These are phyloP conservation scores for Colletotrichum godetiae DNA, from an alignment of 2,329 filamentous ascomycete species.

Conservation along the genomic window DNA sequence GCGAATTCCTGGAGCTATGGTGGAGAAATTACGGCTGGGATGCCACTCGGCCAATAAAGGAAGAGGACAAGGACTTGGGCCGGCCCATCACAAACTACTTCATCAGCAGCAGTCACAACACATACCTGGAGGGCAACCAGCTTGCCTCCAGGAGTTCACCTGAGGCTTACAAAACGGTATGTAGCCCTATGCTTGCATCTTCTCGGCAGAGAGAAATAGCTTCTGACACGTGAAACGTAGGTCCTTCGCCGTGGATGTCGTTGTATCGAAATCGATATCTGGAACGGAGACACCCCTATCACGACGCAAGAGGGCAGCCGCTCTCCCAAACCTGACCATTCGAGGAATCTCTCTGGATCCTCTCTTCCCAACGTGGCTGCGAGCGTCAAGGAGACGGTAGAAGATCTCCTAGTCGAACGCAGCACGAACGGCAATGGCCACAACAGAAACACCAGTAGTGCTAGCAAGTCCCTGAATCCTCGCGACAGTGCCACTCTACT, in stretches of 20 bases:
- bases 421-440: slow-evolving; percentile 41
- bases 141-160: slow-evolving; percentile 81
- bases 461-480: slow-evolving; percentile 44
- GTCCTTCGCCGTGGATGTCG: slow-evolving; percentile 82
- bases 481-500: slow-evolving; percentile 38
- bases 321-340: slow-evolving; percentile 55
- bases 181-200: slow-evolving; percentile 43
- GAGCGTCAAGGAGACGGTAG: slow-evolving; percentile 50
- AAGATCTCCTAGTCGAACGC: slow-evolving; percentile 41
- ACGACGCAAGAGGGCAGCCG: slow-evolving; percentile 47
- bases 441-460: slow-evolving; percentile 53
- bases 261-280: slow-evolving; percentile 95
- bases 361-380: slow-evolving; percentile 58
- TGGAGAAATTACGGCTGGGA: slow-evolving; percentile 55
- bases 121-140: slow-evolving; percentile 90
- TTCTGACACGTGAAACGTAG: slow-evolving; percentile 48
- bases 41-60: slow-evolving; percentile 54
- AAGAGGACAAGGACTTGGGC: slow-evolving; percentile 65
- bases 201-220: background rate
- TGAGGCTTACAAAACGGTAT: slow-evolving; percentile 80
- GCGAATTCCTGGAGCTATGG: slow-evolving; percentile 64
- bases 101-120: slow-evolving; percentile 95
- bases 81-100: slow-evolving; percentile 89
- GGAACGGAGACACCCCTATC: slow-evolving; percentile 74
- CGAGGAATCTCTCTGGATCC: slow-evolving; percentile 58